Conservation (phyloP, 495 filamentous ascomycete species). For the Annulohypoxylon bovei region DNA sequence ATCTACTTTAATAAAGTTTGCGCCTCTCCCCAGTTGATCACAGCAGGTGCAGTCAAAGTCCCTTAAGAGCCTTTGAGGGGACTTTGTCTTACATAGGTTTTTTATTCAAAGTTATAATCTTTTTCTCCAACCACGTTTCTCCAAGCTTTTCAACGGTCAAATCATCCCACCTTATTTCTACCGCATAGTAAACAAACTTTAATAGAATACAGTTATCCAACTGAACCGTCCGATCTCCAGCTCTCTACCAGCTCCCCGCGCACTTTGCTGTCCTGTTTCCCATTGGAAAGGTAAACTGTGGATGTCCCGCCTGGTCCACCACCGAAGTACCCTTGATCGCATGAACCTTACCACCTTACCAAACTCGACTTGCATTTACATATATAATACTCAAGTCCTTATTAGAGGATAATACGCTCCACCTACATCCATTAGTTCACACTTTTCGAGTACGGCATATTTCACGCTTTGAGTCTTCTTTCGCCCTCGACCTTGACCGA, state of each 20-base stretch:
- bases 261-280: constrained; percentile 2
- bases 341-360: constrained; percentile 38
- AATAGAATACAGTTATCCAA: constrained; percentile 15
- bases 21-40: constrained; percentile 40
- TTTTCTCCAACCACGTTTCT: constrained; percentile 40
- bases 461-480: constrained; percentile 3
- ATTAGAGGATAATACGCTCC: constrained; percentile 33
- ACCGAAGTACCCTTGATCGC: constrained; percentile 30
- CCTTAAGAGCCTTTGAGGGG: constrained; percentile 32
- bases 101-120: constrained; percentile 7
- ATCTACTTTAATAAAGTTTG: constrained; percentile 41
- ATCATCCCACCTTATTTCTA: constrained; percentile 43
- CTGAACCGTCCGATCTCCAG: constrained; percentile 26
- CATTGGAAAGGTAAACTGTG: constrained; percentile 36
- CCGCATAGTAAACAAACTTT: constrained; percentile 40
- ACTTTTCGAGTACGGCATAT: constrained; percentile 29
- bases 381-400: constrained; percentile 30
- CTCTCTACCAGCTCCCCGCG: constrained; percentile 5
- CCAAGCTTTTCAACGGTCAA: constrained; percentile 18
- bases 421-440: constrained; percentile 6
- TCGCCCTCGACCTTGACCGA: constrained; percentile 14
- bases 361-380: constrained; percentile 21
- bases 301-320: constrained; percentile 30
- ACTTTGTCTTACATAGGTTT: constrained; percentile 35
- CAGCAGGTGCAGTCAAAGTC: constrained; percentile 29